phyloP scores from a whole-genome alignment of 176 grass and related monocot genomes.

The Ampelocalamus luodianensis region DNA sequence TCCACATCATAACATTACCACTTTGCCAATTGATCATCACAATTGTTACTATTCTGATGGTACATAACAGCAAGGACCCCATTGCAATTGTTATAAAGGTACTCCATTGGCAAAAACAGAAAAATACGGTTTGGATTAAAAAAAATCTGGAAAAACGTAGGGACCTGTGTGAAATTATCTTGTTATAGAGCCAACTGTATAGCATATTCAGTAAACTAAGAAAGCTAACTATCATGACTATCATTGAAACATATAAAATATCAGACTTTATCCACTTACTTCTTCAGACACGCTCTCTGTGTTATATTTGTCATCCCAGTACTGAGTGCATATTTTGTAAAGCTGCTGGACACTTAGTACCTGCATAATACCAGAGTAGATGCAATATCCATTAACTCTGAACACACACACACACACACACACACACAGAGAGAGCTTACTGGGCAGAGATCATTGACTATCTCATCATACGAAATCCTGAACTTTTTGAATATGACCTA shows the following conservation, averaged over 20 bases:
- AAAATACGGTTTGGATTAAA: neutral
- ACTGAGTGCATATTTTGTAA: constrained; percentile 95
- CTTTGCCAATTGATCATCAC: neutral
- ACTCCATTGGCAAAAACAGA: neutral
- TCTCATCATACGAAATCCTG: constrained; percentile 90
- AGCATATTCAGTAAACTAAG: neutral
- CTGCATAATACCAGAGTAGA: constrained; percentile 56
- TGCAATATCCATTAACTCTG: neutral
- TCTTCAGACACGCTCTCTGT: constrained; percentile 80
- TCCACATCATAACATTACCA: neutral
- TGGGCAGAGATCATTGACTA: constrained; percentile 79
- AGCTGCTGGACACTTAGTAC: constrained; percentile 85
- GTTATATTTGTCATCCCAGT: constrained; percentile 98
- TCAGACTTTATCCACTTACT: constrained; percentile 49
- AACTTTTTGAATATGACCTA: constrained; percentile 97
- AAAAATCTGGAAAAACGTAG: neutral
- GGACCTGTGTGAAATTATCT: neutral
- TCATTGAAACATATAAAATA: constrained; percentile 16
- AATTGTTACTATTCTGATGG: neutral
- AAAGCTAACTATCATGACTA: neutral
- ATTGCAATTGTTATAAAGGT: neutral
- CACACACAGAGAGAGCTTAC: constrained; percentile 55
- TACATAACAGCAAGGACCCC: neutral
- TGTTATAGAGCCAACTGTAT: constrained; percentile 20
- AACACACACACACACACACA: neutral